These are phyloP conservation scores for Gautieria morchelliformis DNA, from an alignment of 768 basidiomycete species.

Conservation along the genomic window DNA sequence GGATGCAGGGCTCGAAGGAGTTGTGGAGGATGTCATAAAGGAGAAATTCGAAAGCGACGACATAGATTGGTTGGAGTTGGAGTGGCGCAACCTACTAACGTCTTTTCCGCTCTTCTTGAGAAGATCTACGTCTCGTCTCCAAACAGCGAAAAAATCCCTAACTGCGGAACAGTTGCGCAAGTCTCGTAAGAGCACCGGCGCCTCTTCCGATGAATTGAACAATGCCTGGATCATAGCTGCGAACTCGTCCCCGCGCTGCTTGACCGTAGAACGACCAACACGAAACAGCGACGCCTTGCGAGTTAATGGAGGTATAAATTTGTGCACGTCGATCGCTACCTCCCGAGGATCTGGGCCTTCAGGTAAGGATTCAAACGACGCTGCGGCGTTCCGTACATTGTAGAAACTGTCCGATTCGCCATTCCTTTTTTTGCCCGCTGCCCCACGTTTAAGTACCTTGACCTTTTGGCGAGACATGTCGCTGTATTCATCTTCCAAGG, in stretches of 20 bases:
- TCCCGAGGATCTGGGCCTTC: constrained; percentile 73
- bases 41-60: constrained; percentile 33
- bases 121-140: constrained; percentile 64
- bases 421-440: constrained; percentile 60
- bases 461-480: constrained; percentile 59
- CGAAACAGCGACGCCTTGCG: constrained; percentile 69
- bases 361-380: constrained; percentile 79
- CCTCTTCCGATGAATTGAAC: constrained; percentile 36
- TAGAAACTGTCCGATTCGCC: constrained; percentile 35
- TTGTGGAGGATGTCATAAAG: background rate
- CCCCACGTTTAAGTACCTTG: constrained; percentile 55
- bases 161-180: constrained; percentile 47
- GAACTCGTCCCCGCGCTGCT: constrained; percentile 55
- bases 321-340: constrained; percentile 60
- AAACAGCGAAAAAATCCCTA: constrained; percentile 71
- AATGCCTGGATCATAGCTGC: constrained; percentile 47
- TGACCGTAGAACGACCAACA: constrained; percentile 53
- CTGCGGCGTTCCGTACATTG: constrained; percentile 44
- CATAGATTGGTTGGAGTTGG: constrained; percentile 34
- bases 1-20: background rate
- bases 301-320: constrained; percentile 53
- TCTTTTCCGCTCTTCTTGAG: constrained; percentile 29
- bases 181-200: constrained; percentile 59
- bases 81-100: constrained; percentile 16
- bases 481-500: constrained; percentile 55